Evolutionary conservation across 129 eudicot species (phyloP), one percentile per base, ranked within the genome.

Genomic region (Pseudognaphalium luteoalbum): DNA sequence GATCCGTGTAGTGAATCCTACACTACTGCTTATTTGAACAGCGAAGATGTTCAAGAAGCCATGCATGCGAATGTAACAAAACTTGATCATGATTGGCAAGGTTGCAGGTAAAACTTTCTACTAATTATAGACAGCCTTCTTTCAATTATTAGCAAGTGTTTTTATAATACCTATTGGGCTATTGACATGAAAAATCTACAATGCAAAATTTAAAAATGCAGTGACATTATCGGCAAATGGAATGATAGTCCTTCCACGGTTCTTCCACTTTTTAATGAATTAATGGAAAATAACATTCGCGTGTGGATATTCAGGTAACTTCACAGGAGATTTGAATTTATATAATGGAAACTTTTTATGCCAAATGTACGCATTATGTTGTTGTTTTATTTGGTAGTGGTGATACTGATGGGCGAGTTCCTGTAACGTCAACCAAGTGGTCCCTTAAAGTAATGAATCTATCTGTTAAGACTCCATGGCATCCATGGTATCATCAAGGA

Each of bases 31-130:
- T 93, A 93, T 57, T 29, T 93, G 72, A 93, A 93, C 71, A 74
- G 84, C 12, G 84, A 84, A 10, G 92, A 88, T 70, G 98, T 93
- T 72, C 98, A 93, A 83, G 67, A 88, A 70, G 95, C 98, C n/a
- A 76, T 93, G 16, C 95, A 93, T 82, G 96, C 98, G 2, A 93
- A 90, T 78, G 87, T 88, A 30, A 93, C 98, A 42, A 90, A 82
- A 33, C 75, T 92, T 6, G 67, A 72, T 42, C 83, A 89, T 58
- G 85, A 83, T 59, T 93, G 98, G 98, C 29, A 81, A 51, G 83
- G 88, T 22, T 93, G 98, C 93, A 87, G 96, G 93, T 92, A 80
- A 28, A 19, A 57, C 9, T 41, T 17, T 3, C 35, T 20, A 70
- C 60, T 22, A 22, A 39, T 60, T 61, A 20, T 29, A 17, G 15